Conservation (phyloP, 495 filamentous ascomycete species). For the Paragyromitra xinjiangensis region DNA sequence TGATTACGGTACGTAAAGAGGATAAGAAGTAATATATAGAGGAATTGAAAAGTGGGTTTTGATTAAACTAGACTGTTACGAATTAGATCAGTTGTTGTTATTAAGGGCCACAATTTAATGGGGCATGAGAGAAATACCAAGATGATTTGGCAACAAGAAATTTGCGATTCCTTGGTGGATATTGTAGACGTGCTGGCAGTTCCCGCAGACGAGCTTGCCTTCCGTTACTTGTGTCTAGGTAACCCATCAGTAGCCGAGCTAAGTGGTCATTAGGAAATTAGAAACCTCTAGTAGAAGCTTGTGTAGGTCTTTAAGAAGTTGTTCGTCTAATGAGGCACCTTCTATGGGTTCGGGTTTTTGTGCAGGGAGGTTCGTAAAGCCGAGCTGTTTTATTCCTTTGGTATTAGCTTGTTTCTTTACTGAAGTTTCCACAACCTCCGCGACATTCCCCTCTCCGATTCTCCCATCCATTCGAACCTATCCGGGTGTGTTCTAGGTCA, state of each 20-base stretch:
- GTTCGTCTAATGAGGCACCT: slow-evolving; percentile 69
- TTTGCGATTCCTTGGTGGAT: slow-evolving; percentile 96
- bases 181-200: slow-evolving; percentile 90
- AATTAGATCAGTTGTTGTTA: not conserved
- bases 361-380: slow-evolving; percentile 78
- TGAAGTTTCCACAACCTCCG: not conserved
- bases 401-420: slow-evolving; percentile 5
- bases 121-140: slow-evolving; percentile 65
- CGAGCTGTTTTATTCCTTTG: slow-evolving; percentile 66
- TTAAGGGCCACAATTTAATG: not conserved
- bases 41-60: not conserved
- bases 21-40: not conserved
- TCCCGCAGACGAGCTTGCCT: slow-evolving; percentile 87
- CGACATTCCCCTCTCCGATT: not conserved
- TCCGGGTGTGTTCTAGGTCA: not conserved
- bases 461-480: not conserved
- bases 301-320: slow-evolving; percentile 79
- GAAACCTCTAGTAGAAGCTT: slow-evolving; percentile 74
- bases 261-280: not conserved
- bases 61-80: slow-evolving; percentile 19
- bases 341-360: slow-evolving; percentile 63
- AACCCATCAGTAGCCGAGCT: slow-evolving; percentile 1
- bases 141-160: slow-evolving; percentile 90
- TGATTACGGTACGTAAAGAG: slow-evolving; percentile 11
- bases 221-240: slow-evolving; percentile 76